These are phyloP conservation scores for Phaseolus coccineus DNA, from an alignment of 331 rosid genomes.

Conservation along the genomic window DNA sequence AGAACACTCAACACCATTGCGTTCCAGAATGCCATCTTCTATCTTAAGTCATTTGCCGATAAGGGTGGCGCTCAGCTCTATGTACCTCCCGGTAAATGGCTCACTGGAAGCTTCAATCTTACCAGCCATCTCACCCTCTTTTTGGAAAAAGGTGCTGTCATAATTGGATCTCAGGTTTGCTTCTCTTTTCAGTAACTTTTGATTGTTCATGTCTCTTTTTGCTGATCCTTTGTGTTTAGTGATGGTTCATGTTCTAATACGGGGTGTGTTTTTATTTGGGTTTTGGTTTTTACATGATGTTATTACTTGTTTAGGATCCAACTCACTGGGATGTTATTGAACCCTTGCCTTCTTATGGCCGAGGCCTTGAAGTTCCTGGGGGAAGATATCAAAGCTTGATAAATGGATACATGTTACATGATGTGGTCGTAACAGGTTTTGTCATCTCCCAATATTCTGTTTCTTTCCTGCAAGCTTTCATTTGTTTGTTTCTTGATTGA, in stretches of 20 bases:
- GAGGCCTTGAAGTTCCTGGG: constrained; percentile 91
- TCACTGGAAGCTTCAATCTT: constrained; percentile 92
- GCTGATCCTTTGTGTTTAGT: not conserved
- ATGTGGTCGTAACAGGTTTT: constrained; percentile 94
- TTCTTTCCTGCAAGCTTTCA: constrained; percentile 24
- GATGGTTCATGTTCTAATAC: constrained; percentile 19
- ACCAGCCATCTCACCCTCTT: constrained; percentile 96
- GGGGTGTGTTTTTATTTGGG: constrained; percentile 10
- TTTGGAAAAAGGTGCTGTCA: constrained; percentile 88
- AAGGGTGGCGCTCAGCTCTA: constrained; percentile 99
- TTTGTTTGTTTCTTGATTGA: constrained; percentile 32
- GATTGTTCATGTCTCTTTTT: constrained; percentile 1
- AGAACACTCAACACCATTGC: constrained; percentile 86
- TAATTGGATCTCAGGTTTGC: constrained; percentile 93
- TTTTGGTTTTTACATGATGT: constrained; percentile 25
- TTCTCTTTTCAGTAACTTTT: constrained; percentile 12
- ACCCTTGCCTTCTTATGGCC: constrained; percentile 94
- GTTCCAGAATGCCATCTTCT: constrained; percentile 95
- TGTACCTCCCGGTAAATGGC: constrained; percentile 96
- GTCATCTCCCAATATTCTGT: not conserved
- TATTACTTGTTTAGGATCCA: constrained; percentile 68
- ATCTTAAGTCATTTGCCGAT: constrained; percentile 95
- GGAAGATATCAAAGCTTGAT: constrained; percentile 86
- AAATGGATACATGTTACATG: constrained; percentile 78
- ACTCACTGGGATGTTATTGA: constrained; percentile 82